Conservation (phyloP, 805 yeast species). For the Scheffersomyces lignosus region DNA sequence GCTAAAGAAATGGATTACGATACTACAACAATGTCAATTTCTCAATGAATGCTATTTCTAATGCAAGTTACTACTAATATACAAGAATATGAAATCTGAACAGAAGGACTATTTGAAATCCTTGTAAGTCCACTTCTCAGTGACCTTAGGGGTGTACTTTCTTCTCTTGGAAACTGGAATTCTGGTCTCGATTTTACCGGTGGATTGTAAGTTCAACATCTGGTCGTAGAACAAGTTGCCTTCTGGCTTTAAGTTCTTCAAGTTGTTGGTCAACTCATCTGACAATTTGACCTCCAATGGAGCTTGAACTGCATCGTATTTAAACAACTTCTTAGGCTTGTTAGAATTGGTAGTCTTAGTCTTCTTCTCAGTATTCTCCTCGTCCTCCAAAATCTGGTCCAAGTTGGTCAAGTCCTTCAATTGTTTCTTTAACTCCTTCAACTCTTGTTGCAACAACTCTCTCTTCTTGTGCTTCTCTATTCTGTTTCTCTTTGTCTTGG, state of each 20-base stretch:
- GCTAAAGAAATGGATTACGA: no score
- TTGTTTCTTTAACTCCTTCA: constrained; percentile 59
- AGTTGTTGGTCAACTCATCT: constrained; percentile 82
- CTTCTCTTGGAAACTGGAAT: constrained; percentile 64
- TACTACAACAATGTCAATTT: no score
- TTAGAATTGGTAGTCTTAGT: constrained; percentile 26
- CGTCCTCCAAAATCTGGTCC: constrained; percentile 21
- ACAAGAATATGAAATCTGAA: no score
- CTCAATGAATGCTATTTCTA: no score
- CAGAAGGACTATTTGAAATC: constrained; percentile 77
- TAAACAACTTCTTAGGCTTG: constrained; percentile 38
- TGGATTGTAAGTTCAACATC: constrained; percentile 75
- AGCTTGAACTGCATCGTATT: constrained; percentile 40
- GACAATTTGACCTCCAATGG: constrained; percentile 79
- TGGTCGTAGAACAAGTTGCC: constrained; percentile 84
- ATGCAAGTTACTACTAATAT: no score
- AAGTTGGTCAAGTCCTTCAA: constrained; percentile 53
- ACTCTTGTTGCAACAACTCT: constrained; percentile 52
- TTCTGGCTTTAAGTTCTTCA: constrained; percentile 85
- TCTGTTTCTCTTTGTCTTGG: constrained; percentile 73
- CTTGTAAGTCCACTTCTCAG: constrained; percentile 93
- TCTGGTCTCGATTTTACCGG: constrained; percentile 86
- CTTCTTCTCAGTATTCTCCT: constrained; percentile 23
- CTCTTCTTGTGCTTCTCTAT: constrained; percentile 63
- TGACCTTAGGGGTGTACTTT: constrained; percentile 69